Evolutionary conservation across 2,329 filamentous ascomycete species (phyloP), one percentile per base, ranked within the genome.

Genomic region (Fusarium pseudocircinatum): DNA sequence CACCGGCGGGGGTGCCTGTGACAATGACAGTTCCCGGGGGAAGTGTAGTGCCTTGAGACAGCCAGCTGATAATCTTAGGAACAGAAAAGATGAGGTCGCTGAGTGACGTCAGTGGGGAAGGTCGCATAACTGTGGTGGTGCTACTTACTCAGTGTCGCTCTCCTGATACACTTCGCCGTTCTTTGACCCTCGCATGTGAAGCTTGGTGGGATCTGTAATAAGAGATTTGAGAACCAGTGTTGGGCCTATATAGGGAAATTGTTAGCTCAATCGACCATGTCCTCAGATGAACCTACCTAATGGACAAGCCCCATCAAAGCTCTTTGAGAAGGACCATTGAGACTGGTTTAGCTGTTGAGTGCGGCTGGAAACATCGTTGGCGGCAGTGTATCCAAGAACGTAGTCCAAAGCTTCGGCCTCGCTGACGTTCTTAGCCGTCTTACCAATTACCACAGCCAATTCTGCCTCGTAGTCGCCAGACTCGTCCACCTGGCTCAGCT

Each of bases 1-100:
- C 92, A 32, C 92, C 92, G 65, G 90, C 87, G 0, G 91, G 92
- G 12, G 90, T 92, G 67, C 90, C 90, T 10, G 90, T 92, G 73
- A 91, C 90, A 63, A 92, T 90, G 57, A 92, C 63, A 77, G 91
- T 90, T 28, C 90, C 90, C 4, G 89, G 87, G 46, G 89, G 79
- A 49, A 92, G 81, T 7, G 90, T 92, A 18, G 89, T 90, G 24
- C 90, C 89, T 73, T 86, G 86, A 72, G 88, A 90, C 32, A 91
- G 77, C 78, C 90, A 89, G 6, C 88, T 83, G 68, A 92, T 87
- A 8, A 87, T 88, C 81, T 89, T 84, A 54, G 85, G 86, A 34
- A 92, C 84, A 57, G 84, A 84, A 75, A 92, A 92, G 72, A 92
- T 89, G 86, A 91, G 88, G 54, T 89, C 87, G 61, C 86, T 88